Evolutionary conservation across 1,284 basidiomycete genomes (phyloP).

Genomic region (Wolfiporia cocos): DNA sequence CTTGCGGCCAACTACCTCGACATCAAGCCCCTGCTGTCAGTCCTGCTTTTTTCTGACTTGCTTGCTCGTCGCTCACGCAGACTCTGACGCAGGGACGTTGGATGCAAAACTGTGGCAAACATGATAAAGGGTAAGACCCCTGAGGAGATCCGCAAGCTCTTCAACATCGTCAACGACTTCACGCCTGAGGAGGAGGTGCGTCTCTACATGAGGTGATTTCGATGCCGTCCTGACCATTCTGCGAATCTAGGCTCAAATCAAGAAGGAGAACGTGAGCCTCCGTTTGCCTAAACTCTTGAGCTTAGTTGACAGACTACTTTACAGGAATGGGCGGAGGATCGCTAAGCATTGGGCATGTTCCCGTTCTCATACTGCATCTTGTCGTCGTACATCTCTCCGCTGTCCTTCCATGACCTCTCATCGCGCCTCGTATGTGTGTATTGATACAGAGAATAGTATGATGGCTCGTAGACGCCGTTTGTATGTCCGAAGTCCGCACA

Average conservation of each 20-base stretch:
- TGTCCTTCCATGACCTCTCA: too few relatives aligned
- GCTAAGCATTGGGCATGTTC: background rate
- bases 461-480: too few relatives aligned
- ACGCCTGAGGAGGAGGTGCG: conserved; percentile 96
- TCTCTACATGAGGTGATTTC: conserved; percentile 8
- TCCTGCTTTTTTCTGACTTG: conserved; percentile 11
- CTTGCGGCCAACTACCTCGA: conserved; percentile 99
- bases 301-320: too few relatives aligned
- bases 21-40: conserved; percentile 96
- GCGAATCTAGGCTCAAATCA: conserved; percentile 82
- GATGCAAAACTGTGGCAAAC: conserved; percentile 99
- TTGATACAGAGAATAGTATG: too few relatives aligned
- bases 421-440: too few relatives aligned
- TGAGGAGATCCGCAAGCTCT: conserved; percentile 93
- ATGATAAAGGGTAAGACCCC: conserved; percentile 99
- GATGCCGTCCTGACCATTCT: conserved; percentile 1
- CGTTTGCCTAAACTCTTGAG: too few relatives aligned
- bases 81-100: conserved; percentile 72
- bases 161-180: conserved; percentile 98
- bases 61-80: background rate
- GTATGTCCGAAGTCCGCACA: too few relatives aligned
- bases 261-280: conserved; percentile 92
- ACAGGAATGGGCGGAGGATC: conserved; percentile 79
- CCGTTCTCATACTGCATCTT: background rate
- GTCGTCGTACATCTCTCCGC: background rate